A percentile compares a stretch with the other conserved stretches of the same genome.
Conservation (phyloP, 805 yeast species). For the Cyberlindnera mycetangii region DNA sequence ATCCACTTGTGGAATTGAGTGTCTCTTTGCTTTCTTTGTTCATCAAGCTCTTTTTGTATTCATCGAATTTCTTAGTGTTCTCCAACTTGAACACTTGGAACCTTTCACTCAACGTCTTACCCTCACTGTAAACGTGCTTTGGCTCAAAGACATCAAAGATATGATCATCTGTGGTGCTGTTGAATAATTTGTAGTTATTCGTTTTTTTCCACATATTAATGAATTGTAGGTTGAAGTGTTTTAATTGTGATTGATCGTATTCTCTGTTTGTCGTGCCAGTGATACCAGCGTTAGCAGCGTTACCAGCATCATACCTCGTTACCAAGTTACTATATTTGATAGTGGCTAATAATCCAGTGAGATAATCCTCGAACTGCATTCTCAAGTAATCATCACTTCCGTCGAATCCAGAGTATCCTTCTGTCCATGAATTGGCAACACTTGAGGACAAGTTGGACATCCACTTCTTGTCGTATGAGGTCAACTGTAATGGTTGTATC, state of each 20-base stretch:
- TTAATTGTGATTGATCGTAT: constrained; percentile 33
- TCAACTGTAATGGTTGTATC: constrained; percentile 42
- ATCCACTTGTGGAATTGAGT: no score
- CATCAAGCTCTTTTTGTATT: constrained; percentile 15
- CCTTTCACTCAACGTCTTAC: constrained; percentile 23
- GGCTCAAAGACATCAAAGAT: constrained; percentile 61
- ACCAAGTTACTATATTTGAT: constrained; percentile 66
- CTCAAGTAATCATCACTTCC: constrained; percentile 90
- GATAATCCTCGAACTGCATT: constrained; percentile 85
- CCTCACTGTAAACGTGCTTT: constrained; percentile 32
- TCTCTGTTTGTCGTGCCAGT: no score
- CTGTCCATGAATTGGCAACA: constrained; percentile 33
- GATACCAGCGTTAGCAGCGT: no score
- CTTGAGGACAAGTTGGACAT: constrained; percentile 53
- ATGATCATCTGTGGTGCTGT: constrained; percentile 61
- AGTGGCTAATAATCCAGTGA: constrained; percentile 70
- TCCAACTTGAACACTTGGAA: constrained; percentile 32
- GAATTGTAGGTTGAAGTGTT: constrained; percentile 44
- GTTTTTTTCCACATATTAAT: constrained; percentile 53
- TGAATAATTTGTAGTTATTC: constrained; percentile 52
- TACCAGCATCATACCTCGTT: constrained; percentile 34
- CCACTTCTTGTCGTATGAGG: constrained; percentile 71
- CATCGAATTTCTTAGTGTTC: constrained; percentile 27
- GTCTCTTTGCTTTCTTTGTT: constrained; percentile 8
- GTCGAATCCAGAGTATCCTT: constrained; percentile 45